Conservation (phyloP, 148 eudicot species). For the Hydrangea macrophylla region DNA sequence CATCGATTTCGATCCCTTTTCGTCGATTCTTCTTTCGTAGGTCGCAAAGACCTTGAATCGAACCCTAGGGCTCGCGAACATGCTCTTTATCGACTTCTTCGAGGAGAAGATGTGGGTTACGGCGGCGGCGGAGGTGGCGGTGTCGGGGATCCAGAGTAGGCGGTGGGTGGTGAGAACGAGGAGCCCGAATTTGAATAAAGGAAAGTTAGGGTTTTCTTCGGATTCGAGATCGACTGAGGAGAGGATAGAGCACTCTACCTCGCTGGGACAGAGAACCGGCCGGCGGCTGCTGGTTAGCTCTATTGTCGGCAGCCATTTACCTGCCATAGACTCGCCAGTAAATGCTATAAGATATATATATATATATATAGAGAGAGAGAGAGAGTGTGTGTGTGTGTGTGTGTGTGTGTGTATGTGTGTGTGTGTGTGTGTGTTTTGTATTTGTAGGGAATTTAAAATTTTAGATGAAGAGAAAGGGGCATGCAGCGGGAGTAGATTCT, state of each 20-base stretch:
- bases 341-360: no score
- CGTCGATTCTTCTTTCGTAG: constrained; percentile 44
- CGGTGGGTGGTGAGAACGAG: constrained; percentile 82
- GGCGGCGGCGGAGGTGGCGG: constrained; percentile 27
- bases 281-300: constrained; percentile 58
- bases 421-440: no score
- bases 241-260: constrained; percentile 61
- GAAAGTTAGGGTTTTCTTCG: constrained; percentile 45
- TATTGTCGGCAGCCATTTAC: constrained; percentile 55
- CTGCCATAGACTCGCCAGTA: constrained; percentile 28
- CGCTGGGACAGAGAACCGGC: constrained; percentile 52
- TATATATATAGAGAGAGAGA: no score
- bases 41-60: constrained; percentile 48
- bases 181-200: constrained; percentile 45
- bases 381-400: no score
- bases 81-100: constrained; percentile 66
- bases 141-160: constrained; percentile 52
- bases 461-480: no score
- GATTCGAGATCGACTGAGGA: constrained; percentile 62
- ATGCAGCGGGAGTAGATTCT: no score
- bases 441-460: no score
- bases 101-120: constrained; percentile 53
- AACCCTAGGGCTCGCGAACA: constrained; percentile 65
- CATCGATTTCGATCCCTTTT: constrained; percentile 21
- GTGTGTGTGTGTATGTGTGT: no score